Base-by-base conservation (phyloP, 2,329 filamentous ascomycete species). In the Stemphylium lycopersici region DNA sequence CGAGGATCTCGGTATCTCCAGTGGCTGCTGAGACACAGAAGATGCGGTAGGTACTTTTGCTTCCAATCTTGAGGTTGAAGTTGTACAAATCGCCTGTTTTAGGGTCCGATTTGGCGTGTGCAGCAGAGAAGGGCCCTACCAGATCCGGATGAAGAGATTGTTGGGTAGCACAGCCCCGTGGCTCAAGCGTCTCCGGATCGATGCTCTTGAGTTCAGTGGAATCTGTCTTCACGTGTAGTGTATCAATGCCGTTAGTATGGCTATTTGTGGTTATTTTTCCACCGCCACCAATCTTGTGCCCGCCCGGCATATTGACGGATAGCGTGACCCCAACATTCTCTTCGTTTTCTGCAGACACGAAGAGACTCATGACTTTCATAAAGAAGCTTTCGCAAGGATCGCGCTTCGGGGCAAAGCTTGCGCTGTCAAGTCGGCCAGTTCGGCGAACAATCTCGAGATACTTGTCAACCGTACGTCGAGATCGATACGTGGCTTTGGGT, bases 361-460 rank as follows among this genome's bases (percentile, higher is more conserved):
- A 89, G 89, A 86, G 68, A 53, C 83, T 81, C 83, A 88, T 87
- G 55, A 88, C 74, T 70, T 95, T 93, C 53, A 84, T 80, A 68
- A 91, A 91, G 33, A 91, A 76, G 12, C 85, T 86, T 45, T 90
- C 80, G 68, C 90, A 95, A 0, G 90, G 90, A 63, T 96, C 90
- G 2, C 82, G 81, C 56, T 84, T 85, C 60, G 90, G 87, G 0
- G 80, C 91, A 69, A 95, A 96, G 3, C 83, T 86, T 54, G 88
- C 78, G 15, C 78, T 77, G 1, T 81, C 76, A 0, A 83, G 70
- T 44, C 78, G 78, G 0, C 90, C 90, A 0, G 81, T 82, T 56
- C 81, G 80, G 50, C 83, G 83, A 41, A 91, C 83, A 2, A 80
- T 69, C 26, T 87, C 81, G 2, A 90, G 80, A 26, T 87, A 79